Conservation (phyloP, 371 early-diverging fungal species). For the Choanephora cucurbitarum region DNA sequence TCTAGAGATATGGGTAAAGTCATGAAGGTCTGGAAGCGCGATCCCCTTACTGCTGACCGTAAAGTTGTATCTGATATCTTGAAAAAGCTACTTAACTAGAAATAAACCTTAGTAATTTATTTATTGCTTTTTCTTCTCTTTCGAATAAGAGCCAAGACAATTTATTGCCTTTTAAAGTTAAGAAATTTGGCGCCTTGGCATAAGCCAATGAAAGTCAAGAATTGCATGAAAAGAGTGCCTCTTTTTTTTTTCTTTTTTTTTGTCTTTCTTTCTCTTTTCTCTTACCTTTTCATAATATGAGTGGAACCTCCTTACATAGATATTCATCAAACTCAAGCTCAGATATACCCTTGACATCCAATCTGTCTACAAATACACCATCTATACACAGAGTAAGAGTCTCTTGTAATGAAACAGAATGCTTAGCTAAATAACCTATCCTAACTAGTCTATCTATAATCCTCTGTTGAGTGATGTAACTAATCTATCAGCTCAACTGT, state of each 20-base stretch:
- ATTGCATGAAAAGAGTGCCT: conserved; percentile 4
- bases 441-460: conserved; percentile 8
- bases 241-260: conserved; percentile 3
- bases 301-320: conserved; percentile 13
- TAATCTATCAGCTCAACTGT: conserved; percentile 3
- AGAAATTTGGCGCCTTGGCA: not conserved
- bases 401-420: not conserved
- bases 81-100: conserved; percentile 45
- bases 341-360: not conserved
- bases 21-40: conserved; percentile 73
- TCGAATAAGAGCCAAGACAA: no score
- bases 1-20: conserved; percentile 76
- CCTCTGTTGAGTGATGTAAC: conserved; percentile 8
- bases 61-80: conserved; percentile 66
- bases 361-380: not conserved
- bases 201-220: not conserved
- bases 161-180: not conserved
- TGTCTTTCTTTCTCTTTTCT: not conserved
- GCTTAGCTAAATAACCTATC: no score
- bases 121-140: not conserved
- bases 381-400: conserved; percentile 2
- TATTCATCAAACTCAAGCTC: conserved; percentile 7
- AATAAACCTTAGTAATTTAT: conserved; percentile 2
- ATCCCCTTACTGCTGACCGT: conserved; percentile 65
- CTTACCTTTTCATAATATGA: conserved; percentile 8